phyloP scores from a whole-genome alignment of 768 basidiomycete species.

The Nidularia pulvinata region DNA sequence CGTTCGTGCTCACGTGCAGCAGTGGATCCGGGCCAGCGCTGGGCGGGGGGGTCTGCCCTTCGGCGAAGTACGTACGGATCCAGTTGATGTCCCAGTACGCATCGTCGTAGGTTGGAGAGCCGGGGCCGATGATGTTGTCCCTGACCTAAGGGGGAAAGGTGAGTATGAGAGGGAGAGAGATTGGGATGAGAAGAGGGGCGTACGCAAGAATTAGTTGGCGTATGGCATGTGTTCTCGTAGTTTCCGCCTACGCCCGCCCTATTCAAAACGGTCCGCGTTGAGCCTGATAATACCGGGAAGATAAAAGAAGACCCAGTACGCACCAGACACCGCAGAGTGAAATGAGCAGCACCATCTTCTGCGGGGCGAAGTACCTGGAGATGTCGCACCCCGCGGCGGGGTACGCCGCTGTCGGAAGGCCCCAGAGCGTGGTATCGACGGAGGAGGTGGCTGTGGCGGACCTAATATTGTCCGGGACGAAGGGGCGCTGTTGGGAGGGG shows the following conservation, averaged over 20 bases:
- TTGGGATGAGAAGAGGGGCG: not conserved
- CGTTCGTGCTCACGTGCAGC: not conserved
- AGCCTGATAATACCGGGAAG: not conserved
- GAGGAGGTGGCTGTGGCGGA: constrained; percentile 11
- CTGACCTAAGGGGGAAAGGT: constrained; percentile 38
- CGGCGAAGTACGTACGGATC: constrained; percentile 35
- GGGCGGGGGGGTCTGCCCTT: not conserved
- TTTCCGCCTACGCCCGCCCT: constrained; percentile 43
- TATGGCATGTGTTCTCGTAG: constrained; percentile 25
- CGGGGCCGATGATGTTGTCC: constrained; percentile 48
- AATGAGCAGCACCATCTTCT: constrained; percentile 51
- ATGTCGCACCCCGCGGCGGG: constrained; percentile 39
- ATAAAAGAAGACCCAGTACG: constrained; percentile 1
- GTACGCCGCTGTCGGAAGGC: constrained; percentile 36
- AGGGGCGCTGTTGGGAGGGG: constrained; percentile 26
- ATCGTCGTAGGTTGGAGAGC: constrained; percentile 30
- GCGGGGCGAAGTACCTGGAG: constrained; percentile 36
- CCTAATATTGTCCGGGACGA: constrained; percentile 31
- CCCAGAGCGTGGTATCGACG: constrained; percentile 38
- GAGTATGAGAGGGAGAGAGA: too few relatives aligned
- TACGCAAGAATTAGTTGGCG: constrained; percentile 11
- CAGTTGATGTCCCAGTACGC: constrained; percentile 70
- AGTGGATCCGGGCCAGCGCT: not conserved
- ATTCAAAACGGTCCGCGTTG: not conserved
- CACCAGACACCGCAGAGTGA: constrained; percentile 51